Base-by-base conservation (phyloP, 2,329 filamentous ascomycete genomes). In the Xylariaceae sp. region DNA sequence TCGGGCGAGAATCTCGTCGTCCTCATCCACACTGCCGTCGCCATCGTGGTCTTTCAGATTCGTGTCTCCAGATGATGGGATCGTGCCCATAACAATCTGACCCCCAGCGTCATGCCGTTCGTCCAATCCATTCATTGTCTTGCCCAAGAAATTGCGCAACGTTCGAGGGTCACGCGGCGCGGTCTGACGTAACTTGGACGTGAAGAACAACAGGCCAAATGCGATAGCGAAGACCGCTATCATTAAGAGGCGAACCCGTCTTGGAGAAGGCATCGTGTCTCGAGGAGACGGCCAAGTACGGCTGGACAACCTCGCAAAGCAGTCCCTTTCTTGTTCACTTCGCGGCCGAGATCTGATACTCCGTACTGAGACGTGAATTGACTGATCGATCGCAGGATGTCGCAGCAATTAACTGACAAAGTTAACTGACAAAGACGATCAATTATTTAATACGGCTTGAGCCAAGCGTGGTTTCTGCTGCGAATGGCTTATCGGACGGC, bases 181-280 rank as follows among this genome's bases (percentile, higher is more conserved):
- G 39, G 78, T 77, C 53, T 81, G 76, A 59, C 81, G 79, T 55
- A 82, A 76, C 53, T 80, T 80, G n/a, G 81, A 82, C 17, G 87
- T 88, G 72, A 90, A 87, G 77, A 93, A 91, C 66, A 95, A 78
- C 57, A 88, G 76, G 51, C 87, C 80, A 66, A 93, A 75, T 61
- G 93, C 74, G 60, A 83, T 78, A 65, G 86, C 78, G 66, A 92
- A 66, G 58, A 86, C 78, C 58, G 87, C 78, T 68, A 92, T 77
- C 64, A 84, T 77, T 58, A 91, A 76, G 66, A 88, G 77, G 70
- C 87, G 86, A 68, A 90, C 71, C 67, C 90, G 86, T 65, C 90
- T 86, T 67, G 82, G 79, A 17, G 88, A 88, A 68, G 85, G 83
- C 88, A 91, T 91, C 47, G 47, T 66, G 53, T 53, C 51, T 13